phyloP scores from a whole-genome alignment of 2,329 filamentous ascomycete genomes.

The Penicillium fuscoglaucum region DNA sequence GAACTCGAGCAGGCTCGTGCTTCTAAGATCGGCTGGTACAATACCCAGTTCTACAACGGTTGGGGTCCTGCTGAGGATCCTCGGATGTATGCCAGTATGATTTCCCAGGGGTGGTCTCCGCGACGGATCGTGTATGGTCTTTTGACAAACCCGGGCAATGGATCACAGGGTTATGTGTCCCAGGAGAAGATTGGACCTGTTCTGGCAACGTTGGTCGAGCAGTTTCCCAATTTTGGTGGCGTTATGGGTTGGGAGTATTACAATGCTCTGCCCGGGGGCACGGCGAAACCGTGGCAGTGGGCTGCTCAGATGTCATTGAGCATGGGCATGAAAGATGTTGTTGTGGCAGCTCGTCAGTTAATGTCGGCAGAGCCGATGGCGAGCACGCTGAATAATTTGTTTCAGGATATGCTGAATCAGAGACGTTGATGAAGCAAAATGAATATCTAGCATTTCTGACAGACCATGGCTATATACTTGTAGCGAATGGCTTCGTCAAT shows the following conservation, averaged over 20 bases:
- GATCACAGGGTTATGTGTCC: conserved; percentile 62
- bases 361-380: conserved; percentile 31
- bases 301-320: conserved; percentile 64
- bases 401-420: conserved; percentile 34
- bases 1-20: conserved; percentile 69
- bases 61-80: conserved; percentile 68
- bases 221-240: conserved; percentile 73
- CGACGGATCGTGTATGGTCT: conserved; percentile 76
- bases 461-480: neutral
- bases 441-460: neutral
- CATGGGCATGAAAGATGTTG: conserved; percentile 45
- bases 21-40: conserved; percentile 76
- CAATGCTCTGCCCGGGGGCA: conserved; percentile 70
- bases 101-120: conserved; percentile 65
- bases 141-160: conserved; percentile 75
- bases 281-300: conserved; percentile 72
- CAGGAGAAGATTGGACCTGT: conserved; percentile 59
- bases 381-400: conserved; percentile 32
- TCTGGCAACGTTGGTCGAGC: conserved; percentile 57
- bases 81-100: conserved; percentile 45
- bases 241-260: conserved; percentile 98
- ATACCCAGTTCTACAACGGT: conserved; percentile 89
- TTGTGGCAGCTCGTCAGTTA: conserved; percentile 35
- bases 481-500: neutral
- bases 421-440: conserved; percentile 9